Conservation (phyloP, 805 yeast species). For the Isabelozyma pseudorhagii region DNA sequence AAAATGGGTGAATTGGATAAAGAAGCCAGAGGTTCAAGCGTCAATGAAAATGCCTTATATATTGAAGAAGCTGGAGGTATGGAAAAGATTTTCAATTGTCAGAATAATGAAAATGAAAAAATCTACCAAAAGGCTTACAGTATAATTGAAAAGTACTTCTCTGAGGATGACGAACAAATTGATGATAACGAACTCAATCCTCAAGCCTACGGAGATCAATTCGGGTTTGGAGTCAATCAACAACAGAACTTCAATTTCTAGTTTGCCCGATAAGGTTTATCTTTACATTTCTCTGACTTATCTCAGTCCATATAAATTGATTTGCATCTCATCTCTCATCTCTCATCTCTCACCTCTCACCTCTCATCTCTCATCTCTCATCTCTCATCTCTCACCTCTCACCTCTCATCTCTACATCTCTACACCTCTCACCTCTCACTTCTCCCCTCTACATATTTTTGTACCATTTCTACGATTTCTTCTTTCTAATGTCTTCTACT, state of each 20-base stretch:
- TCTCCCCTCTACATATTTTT: not conserved
- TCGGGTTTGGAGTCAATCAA: conserved; percentile 77
- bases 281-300: not conserved
- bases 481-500: not conserved
- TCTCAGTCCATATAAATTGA: not conserved
- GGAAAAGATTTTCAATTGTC: conserved; percentile 93
- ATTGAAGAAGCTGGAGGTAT: conserved; percentile 98
- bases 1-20: conserved; percentile 93
- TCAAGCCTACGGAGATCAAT: conserved; percentile 74
- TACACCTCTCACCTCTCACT: not conserved
- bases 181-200: conserved; percentile 73
- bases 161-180: conserved; percentile 74
- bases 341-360: conserved; percentile 1
- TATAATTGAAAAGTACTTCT: conserved; percentile 88
- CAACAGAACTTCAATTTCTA: conserved; percentile 51
- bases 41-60: conserved; percentile 84
- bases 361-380: not conserved
- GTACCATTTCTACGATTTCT: not conserved
- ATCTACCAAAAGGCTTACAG: conserved; percentile 87
- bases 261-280: not conserved
- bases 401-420: not conserved
- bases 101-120: conserved; percentile 85
- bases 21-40: conserved; percentile 63
- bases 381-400: conserved; percentile 1
- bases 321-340: conserved; percentile 2